Evolutionary conservation across 495 filamentous ascomycete species (phyloP).

Genomic region (Podospora australis): DNA sequence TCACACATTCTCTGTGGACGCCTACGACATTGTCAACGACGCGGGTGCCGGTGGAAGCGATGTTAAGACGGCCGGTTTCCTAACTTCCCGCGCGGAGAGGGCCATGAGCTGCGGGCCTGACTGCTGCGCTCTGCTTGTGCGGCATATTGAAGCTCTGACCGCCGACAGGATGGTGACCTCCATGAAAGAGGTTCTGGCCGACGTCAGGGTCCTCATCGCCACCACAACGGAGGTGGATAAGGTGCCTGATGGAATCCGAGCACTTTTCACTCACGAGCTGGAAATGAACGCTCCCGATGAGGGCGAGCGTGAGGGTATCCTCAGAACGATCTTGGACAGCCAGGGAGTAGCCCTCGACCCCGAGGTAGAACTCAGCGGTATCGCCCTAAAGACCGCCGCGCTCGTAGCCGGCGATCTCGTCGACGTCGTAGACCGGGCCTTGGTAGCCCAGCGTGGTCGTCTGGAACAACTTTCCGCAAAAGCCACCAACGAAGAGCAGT

Average conservation of each 20-base stretch:
- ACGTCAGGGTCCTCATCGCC: slow-evolving; percentile 74
- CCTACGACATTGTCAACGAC: slow-evolving; percentile 88
- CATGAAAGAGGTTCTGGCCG: slow-evolving; percentile 68
- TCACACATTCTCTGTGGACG: slow-evolving; percentile 83
- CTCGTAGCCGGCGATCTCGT: slow-evolving; percentile 90
- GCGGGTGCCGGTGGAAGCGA: slow-evolving; percentile 79
- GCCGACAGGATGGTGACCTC: slow-evolving; percentile 82
- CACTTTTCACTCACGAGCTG: slow-evolving; percentile 91
- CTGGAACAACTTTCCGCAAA: slow-evolving; percentile 59
- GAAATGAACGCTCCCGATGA: slow-evolving; percentile 93
- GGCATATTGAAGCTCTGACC: slow-evolving; percentile 83
- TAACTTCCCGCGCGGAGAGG: slow-evolving; percentile 80
- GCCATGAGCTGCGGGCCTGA: slow-evolving; percentile 82
- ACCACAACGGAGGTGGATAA: slow-evolving; percentile 95
- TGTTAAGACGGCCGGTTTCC: slow-evolving; percentile 84
- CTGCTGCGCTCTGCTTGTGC: slow-evolving; percentile 73
- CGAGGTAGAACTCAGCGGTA: slow-evolving; percentile 72
- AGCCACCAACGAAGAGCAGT: slow-evolving; percentile 27
- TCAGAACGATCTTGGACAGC: slow-evolving; percentile 69
- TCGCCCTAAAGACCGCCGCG: slow-evolving; percentile 92
- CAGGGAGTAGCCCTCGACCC: slow-evolving; percentile 63
- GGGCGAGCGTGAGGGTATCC: slow-evolving; percentile 79
- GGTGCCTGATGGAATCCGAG: slow-evolving; percentile 79
- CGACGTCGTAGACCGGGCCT: slow-evolving; percentile 87
- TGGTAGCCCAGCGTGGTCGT: slow-evolving; percentile 64